Base-by-base conservation (phyloP, 768 basidiomycete species). In the Calocera cornea region DNA sequence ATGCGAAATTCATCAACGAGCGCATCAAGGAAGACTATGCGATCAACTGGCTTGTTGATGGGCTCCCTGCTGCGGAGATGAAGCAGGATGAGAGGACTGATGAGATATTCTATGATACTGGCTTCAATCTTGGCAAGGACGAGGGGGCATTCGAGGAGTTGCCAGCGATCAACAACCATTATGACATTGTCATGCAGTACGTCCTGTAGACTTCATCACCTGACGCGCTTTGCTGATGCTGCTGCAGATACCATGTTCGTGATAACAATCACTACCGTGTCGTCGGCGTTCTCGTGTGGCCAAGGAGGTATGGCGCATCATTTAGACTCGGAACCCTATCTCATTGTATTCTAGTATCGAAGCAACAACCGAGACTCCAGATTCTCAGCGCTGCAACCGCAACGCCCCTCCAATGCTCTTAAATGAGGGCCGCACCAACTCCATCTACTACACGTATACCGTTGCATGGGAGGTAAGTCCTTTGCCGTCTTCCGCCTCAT, bases 41-140 rank as follows among this genome's bases (percentile, higher is more conserved):
- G 1, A 79, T 97, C 66, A 97, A 97, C 73, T 95, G 94, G 89
- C 86, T 97, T 34, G 80, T 97, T 41, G 95, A 98, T 72, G 95
- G 95, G 14, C 82, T 98, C 33, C 95, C 95, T 1, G 91, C 90
- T 5, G 91, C 92, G 17, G 93, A 97, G 78, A 90, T 92, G 88
- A 95, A 92, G 77, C 78, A 81, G 38, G 93, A 97, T 74, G 72
- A 79, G 50, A 83, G 87, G 71, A 91, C 85, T 1, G 83, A 85
- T n/a, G 92, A 95, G 41, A 73, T 88, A 16, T 97, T 95, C 78
- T 92, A 88, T 73, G 94, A 95, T 78, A 88, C 92, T 79, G 75
- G 95, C 0, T 97, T 97, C 79, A 92, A 92, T 72, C 80, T 98
- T n/a, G 93, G 92, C 2, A 77, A 81, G 71, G 81, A 91, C 64